Evolutionary conservation across 2,329 filamentous ascomycete species (phyloP).

Genomic region (Diaporthe australafricana): DNA sequence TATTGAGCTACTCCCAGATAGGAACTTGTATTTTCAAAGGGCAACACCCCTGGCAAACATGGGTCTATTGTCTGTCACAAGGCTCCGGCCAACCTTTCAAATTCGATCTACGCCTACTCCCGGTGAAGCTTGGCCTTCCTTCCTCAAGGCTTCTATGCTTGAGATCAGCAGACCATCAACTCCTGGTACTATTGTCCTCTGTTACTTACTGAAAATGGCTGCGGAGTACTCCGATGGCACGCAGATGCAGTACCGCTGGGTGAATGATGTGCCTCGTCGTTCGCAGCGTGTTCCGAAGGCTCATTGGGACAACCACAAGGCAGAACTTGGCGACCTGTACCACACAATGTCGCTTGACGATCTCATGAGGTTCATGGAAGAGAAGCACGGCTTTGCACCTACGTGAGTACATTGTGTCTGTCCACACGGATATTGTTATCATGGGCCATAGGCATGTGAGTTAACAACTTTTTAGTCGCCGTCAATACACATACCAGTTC

Average conservation of each 20-base stretch:
- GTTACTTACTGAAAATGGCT: neutral
- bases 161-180: neutral
- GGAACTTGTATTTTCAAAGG: neutral
- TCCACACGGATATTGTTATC: neutral
- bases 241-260: neutral
- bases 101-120: neutral
- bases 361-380: neutral
- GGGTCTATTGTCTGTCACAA: neutral
- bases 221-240: neutral
- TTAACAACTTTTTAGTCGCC: neutral
- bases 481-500: neutral
- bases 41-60: neutral
- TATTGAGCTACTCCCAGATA: neutral
- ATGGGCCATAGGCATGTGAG: neutral
- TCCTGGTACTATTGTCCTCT: neutral
- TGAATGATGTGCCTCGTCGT: neutral
- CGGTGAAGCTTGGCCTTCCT: neutral
- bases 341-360: neutral
- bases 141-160: neutral
- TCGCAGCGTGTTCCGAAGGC: neutral
- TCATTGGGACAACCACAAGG: neutral
- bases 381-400: neutral
- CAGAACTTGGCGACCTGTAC: neutral
- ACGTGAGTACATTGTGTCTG: neutral
- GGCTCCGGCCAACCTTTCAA: neutral